Conservation (phyloP, 805 yeast species). For the Maudiozyma bulderi region DNA sequence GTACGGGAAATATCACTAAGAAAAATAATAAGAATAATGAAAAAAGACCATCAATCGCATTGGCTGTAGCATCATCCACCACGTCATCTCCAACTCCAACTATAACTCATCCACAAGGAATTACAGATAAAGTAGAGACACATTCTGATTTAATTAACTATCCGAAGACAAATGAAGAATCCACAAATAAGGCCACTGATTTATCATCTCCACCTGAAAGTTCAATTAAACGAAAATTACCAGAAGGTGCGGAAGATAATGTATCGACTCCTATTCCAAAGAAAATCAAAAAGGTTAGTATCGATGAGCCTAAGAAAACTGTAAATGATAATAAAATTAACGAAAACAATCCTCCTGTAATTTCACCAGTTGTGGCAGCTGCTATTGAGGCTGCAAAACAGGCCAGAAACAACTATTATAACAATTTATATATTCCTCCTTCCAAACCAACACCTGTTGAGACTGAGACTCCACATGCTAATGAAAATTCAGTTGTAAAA, state of each 20-base stretch:
- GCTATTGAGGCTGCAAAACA: neutral
- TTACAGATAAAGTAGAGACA: neutral
- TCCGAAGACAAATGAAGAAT: neutral
- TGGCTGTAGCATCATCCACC: neutral
- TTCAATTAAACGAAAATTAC: too few relatives aligned
- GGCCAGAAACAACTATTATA: neutral
- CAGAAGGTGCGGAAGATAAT: too few relatives aligned
- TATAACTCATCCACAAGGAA: neutral
- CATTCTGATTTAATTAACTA: slow-evolving; percentile 1
- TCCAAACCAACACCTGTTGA: slow-evolving; percentile 9
- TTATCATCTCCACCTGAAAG: neutral
- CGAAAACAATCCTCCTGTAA: neutral
- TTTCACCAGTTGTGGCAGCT: neutral
- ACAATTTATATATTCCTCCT: slow-evolving; percentile 2
- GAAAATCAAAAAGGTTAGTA: too few relatives aligned
- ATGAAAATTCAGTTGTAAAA: slow-evolving; percentile 8
- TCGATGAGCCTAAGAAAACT: too few relatives aligned
- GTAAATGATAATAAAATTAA: neutral
- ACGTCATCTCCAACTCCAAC: neutral
- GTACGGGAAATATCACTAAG: slow-evolving; percentile 1
- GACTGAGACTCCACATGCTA: neutral
- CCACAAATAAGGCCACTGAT: neutral
- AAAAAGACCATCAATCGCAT: slow-evolving; percentile 1
- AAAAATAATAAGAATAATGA: neutral
- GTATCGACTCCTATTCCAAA: too few relatives aligned